phyloP scores from a whole-genome alignment of 1,284 basidiomycete species.

The Dichomitus squalens region DNA sequence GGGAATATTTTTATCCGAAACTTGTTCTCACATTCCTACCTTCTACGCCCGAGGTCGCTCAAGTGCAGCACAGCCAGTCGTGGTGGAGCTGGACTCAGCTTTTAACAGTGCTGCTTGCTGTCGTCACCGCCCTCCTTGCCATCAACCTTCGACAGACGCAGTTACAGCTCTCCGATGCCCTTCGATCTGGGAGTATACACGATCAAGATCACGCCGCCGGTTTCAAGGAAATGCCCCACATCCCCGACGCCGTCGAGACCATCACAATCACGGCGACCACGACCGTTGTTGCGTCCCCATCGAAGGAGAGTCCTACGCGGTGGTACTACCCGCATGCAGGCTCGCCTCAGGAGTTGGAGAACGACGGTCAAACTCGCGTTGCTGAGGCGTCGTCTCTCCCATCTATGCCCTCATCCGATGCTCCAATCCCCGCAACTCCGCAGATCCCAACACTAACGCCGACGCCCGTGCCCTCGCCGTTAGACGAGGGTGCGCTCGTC shows the following conservation, averaged over 20 bases:
- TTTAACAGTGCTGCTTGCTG: conserved; percentile 7
- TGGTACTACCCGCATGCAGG: conserved; percentile 12
- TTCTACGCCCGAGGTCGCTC: background rate
- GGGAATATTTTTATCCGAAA: conserved; percentile 58
- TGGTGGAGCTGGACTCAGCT: conserved; percentile 13
- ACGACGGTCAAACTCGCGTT: background rate
- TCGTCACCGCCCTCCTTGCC: conserved; percentile 11
- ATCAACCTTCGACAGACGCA: conserved; percentile 19
- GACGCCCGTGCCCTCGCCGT: conserved; percentile 1
- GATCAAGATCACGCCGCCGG: conserved; percentile 2
- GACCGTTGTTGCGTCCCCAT: conserved; percentile 8
- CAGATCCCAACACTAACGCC: conserved; percentile 13
- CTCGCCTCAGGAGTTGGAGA: background rate
- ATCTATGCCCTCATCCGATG: background rate
- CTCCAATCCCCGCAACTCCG: background rate
- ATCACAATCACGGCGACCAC: conserved; percentile 26
- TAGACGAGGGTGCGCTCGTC: background rate
- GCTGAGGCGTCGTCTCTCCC: background rate
- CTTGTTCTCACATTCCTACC: conserved; percentile 32
- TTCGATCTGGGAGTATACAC: conserved; percentile 8
- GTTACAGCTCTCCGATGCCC: conserved; percentile 10
- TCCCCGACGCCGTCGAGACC: conserved; percentile 16
- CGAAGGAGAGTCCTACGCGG: conserved; percentile 4
- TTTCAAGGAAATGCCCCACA: background rate
- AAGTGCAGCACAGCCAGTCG: background rate